phyloP scores from a whole-genome alignment of 768 basidiomycete species.

The Clitopilus passeckerianus region DNA sequence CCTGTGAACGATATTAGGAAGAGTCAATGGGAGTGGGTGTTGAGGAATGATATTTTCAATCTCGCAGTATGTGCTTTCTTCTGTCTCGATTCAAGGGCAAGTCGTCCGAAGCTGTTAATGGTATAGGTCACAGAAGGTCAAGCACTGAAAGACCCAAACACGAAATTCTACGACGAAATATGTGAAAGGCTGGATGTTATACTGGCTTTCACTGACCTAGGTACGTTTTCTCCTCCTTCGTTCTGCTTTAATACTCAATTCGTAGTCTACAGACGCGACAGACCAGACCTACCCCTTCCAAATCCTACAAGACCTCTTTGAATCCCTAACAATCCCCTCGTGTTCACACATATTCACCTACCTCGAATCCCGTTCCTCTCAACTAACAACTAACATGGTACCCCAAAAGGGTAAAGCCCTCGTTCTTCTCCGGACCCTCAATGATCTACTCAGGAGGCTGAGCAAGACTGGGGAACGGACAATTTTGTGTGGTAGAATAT shows the following conservation, averaged over 20 bases:
- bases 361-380: constrained; percentile 69
- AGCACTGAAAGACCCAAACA: constrained; percentile 47
- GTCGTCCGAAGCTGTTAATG: background rate
- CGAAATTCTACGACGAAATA: constrained; percentile 58
- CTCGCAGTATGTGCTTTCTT: constrained; percentile 52
- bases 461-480: constrained; percentile 85
- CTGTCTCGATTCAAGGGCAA: background rate
- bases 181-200: constrained; percentile 65
- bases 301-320: constrained; percentile 76
- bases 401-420: constrained; percentile 89
- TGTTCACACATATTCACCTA: constrained; percentile 87
- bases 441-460: constrained; percentile 80
- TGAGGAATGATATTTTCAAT: constrained; percentile 67
- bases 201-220: constrained; percentile 73
- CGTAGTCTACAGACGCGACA: constrained; percentile 56
- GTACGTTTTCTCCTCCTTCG: constrained; percentile 29
- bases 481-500: constrained; percentile 84
- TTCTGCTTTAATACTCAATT: background rate
- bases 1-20: constrained; percentile 29
- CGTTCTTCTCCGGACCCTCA: constrained; percentile 76
- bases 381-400: constrained; percentile 73
- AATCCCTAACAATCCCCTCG: constrained; percentile 79
- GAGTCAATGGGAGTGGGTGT: constrained; percentile 70
- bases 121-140: constrained; percentile 61
- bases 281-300: constrained; percentile 70